Conservation (phyloP, 257 asterid species). For the Jacaranda mimosifolia region DNA sequence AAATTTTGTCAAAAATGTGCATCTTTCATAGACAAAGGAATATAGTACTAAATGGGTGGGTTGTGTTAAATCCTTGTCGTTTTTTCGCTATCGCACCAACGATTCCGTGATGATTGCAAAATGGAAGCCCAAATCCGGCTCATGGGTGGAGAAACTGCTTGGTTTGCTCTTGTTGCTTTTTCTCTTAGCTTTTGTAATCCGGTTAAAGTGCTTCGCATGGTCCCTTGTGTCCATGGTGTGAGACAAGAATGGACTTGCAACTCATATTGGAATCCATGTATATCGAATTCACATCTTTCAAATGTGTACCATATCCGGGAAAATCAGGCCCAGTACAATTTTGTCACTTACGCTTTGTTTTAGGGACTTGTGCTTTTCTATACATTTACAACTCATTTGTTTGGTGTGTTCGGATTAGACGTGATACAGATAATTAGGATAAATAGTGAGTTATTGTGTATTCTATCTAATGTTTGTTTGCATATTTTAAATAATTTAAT, state of each 20-base stretch:
- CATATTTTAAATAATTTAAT: no score
- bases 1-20: no score
- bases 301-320: background rate
- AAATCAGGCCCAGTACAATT: background rate
- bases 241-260: slow-evolving; percentile 31
- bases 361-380: background rate
- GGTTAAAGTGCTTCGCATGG: slow-evolving; percentile 28
- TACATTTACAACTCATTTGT: background rate
- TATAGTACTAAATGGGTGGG: no score
- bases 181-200: background rate
- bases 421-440: no score
- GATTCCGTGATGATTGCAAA: background rate
- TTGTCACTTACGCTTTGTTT: background rate
- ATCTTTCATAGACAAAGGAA: no score
- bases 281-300: slow-evolving; percentile 7
- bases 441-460: no score
- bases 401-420: no score
- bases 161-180: background rate
- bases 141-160: slow-evolving; percentile 7
- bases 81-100: background rate
- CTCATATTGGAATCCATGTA: slow-evolving; percentile 10
- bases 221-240: slow-evolving; percentile 23
- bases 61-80: background rate
- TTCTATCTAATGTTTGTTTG: no score
- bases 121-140: background rate